Evolutionary conservation across 352 stramenopile genomes (phyloP), one percentile per base, ranked within the genome.

Genomic region (Globisporangium spiculum): DNA sequence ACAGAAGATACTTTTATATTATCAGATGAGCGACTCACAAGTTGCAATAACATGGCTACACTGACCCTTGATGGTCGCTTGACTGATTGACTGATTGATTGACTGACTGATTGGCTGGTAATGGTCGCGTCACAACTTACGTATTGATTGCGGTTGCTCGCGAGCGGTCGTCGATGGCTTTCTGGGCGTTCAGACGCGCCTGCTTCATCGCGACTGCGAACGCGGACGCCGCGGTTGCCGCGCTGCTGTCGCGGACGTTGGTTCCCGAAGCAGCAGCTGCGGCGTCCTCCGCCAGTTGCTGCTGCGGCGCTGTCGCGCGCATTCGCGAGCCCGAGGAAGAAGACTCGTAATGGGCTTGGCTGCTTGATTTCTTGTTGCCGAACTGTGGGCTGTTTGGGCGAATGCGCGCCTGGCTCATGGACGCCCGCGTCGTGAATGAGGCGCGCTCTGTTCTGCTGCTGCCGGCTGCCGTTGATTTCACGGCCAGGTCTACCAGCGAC

Each of bases 201-300:
- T 92, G 80, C 67, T 92, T 92, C 84, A 92, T 92, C 14, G 84
- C 84, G 9, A 92, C 69, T 34, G 84, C 84, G 71, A 92, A 92
- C 10, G 84, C 84, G 1, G 80, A 91, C 30, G 82, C 82, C 14
- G 84, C 82, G 9, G 70, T 83, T 65, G 58, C 61, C 2, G 63
- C 72, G 6, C 72, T 68, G 44, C 58, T 57, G 55, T 54, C 56
- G 16, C 65, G 56, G 12, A 65, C 50, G 30, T 50, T 55, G 41
- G 1, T 27, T 7, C 18, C 22, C 14, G 44, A 12, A 8, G 38
- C 24, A 36, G 41, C 34, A 9, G 4, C n/a, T 18, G 56, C 30
- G 8, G 44, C 9, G 2, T 57, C 60, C 20, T 30, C 44, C 12
- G 26, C 26, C 5, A 44, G 44, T n/a, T 41, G 22, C n/a, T 30